Conservation (phyloP, 2,329 filamentous ascomycete species). For the Ceratocystis albifundus region DNA sequence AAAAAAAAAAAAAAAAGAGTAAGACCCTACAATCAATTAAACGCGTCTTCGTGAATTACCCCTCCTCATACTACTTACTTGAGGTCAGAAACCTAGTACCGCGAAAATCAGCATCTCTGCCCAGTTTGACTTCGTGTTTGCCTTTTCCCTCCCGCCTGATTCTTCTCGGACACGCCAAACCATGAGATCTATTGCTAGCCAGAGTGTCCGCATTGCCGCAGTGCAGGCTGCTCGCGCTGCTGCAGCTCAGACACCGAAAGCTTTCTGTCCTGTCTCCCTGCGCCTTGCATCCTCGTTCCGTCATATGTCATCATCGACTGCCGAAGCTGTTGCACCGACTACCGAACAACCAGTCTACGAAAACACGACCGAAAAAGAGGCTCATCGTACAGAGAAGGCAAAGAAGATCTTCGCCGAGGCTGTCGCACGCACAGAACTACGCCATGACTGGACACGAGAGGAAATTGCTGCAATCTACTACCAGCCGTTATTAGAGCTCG, state of each 20-base stretch:
- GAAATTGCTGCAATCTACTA: constrained; percentile 76
- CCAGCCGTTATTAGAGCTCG: constrained; percentile 66
- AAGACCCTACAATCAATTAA: not conserved
- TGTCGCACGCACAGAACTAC: constrained; percentile 47
- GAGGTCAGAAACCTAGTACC: not conserved
- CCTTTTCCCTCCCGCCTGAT: not conserved
- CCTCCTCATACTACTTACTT: not conserved
- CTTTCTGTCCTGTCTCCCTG: not conserved
- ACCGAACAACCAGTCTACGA: not conserved
- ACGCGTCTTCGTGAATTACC: not conserved
- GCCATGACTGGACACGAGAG: constrained; percentile 68
- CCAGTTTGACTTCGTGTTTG: not conserved
- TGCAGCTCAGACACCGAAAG: not conserved
- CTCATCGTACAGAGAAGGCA: constrained; percentile 6
- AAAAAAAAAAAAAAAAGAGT: not conserved
- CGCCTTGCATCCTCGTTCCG: not conserved
- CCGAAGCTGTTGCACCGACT: constrained; percentile 1
- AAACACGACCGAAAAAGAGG: not conserved
- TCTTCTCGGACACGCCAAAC: not conserved
- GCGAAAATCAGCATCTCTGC: not conserved
- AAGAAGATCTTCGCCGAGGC: constrained; percentile 38
- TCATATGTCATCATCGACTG: constrained; percentile 3
- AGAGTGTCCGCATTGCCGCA: not conserved
- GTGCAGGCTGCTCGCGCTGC: not conserved
- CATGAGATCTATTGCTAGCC: constrained; percentile 3